Conservation (phyloP, 331 rosid species). For the Saraca asoca region DNA sequence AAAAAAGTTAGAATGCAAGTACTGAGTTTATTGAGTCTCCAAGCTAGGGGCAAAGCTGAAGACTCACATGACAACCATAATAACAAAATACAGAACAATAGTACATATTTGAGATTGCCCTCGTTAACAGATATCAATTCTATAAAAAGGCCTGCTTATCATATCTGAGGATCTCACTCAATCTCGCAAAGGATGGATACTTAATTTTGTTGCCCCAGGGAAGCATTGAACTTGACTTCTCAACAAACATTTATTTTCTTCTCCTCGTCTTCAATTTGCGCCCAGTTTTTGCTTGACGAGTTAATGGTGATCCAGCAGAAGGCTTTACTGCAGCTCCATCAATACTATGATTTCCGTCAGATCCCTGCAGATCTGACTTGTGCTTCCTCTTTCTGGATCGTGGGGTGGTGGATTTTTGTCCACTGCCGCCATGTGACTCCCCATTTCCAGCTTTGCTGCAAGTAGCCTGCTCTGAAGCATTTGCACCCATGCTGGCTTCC, state of each 20-base stretch:
- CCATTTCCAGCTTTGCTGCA: conserved; percentile 33
- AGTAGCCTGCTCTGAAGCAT: conserved; percentile 37
- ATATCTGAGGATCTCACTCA: conserved; percentile 32
- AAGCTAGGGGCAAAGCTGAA: conserved; percentile 23
- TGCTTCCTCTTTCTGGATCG: conserved; percentile 64
- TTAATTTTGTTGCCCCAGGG: conserved; percentile 26
- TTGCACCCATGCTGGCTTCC: conserved; percentile 39
- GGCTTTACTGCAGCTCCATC: conserved; percentile 31
- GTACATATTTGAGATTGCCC: conserved; percentile 25
- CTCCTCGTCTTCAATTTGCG: conserved; percentile 49
- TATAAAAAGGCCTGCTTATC: conserved; percentile 33
- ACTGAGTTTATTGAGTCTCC: conserved; percentile 16
- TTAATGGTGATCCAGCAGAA: conserved; percentile 36
- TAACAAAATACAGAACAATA: conserved; percentile 35
- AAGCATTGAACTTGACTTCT: conserved; percentile 33
- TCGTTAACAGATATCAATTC: conserved; percentile 35
- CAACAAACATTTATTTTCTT: conserved; percentile 47
- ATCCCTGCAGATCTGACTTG: conserved; percentile 46
- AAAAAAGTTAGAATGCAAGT: neutral
- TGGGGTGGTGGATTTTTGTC: conserved; percentile 40
- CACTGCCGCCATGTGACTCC: conserved; percentile 31
- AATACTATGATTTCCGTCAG: conserved; percentile 29
- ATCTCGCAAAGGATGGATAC: conserved; percentile 38
- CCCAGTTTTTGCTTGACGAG: conserved; percentile 35
- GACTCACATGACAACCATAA: conserved; percentile 34